phyloP scores from a whole-genome alignment of 2,329 filamentous ascomycete genomes.

The Elsinoe australis region DNA sequence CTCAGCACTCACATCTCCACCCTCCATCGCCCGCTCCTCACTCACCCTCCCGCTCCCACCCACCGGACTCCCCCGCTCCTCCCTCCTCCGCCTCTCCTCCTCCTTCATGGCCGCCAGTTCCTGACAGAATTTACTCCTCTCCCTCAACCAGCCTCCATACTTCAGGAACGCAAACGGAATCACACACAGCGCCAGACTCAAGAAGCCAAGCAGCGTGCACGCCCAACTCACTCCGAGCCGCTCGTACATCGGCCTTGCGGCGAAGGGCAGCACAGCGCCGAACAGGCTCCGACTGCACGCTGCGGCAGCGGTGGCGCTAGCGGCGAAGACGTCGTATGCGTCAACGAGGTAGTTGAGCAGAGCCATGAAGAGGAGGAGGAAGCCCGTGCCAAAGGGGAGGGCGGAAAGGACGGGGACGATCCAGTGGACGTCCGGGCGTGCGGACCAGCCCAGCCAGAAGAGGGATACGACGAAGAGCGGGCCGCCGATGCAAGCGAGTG shows the following conservation, averaged over 20 bases:
- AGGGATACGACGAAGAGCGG: conserved; percentile 45
- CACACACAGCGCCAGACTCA: conserved; percentile 43
- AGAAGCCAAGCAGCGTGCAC: conserved; percentile 43
- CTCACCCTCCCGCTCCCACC: background rate
- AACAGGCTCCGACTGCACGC: conserved; percentile 71
- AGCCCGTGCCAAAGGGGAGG: conserved; percentile 40
- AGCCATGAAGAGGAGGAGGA: conserved; percentile 45
- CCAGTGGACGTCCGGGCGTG: conserved; percentile 35
- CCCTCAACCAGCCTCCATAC: conserved; percentile 48
- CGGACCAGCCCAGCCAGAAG: conserved; percentile 41
- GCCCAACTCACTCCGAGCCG: conserved; percentile 63
- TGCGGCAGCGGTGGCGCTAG: conserved; percentile 74
- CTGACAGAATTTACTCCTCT: conserved; percentile 54
- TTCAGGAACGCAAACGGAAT: conserved; percentile 54
- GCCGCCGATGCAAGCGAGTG: conserved; percentile 62
- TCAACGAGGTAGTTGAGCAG: conserved; percentile 54
- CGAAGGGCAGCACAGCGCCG: conserved; percentile 53
- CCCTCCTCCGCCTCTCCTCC: conserved; percentile 22
- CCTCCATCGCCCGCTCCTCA: background rate
- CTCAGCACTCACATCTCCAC: background rate
- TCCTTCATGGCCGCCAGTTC: conserved; percentile 47
- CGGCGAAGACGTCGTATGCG: conserved; percentile 67
- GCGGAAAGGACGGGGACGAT: conserved; percentile 37
- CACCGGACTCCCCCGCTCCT: conserved; percentile 16
- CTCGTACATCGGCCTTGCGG: conserved; percentile 52